These are phyloP conservation scores for Populus nigra DNA, from an alignment of 345 rosid species.

Conservation along the genomic window DNA sequence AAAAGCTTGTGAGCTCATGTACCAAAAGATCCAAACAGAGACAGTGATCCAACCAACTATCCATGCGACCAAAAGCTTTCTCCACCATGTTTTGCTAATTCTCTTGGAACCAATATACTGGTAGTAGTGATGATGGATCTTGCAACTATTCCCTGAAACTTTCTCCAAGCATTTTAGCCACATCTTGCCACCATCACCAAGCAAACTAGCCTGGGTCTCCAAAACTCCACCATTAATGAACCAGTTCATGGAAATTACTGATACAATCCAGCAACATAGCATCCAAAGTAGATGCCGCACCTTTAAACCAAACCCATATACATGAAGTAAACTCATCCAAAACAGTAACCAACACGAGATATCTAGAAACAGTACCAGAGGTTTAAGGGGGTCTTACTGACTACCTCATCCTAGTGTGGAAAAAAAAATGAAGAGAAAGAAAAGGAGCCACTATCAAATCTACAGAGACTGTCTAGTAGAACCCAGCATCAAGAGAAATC, in stretches of 20 bases:
- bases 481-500: slow-evolving; percentile 41
- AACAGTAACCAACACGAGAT: slow-evolving; percentile 32
- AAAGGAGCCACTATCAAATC: slow-evolving; percentile 39
- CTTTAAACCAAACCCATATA: slow-evolving; percentile 74
- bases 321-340: slow-evolving; percentile 82
- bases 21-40: slow-evolving; percentile 56
- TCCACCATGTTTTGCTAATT: slow-evolving; percentile 56
- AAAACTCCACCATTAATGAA: slow-evolving; percentile 54
- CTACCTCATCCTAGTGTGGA: slow-evolving; percentile 31
- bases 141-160: slow-evolving; percentile 37
- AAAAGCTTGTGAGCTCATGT: slow-evolving; percentile 62
- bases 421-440: slow-evolving; percentile 20
- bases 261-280: slow-evolving; percentile 79
- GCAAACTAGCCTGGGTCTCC: slow-evolving; percentile 44
- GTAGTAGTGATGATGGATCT: slow-evolving; percentile 57
- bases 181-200: slow-evolving; percentile 59
- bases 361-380: slow-evolving; percentile 28
- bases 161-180: slow-evolving; percentile 59
- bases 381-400: slow-evolving; percentile 28
- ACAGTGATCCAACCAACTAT: slow-evolving; percentile 45
- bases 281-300: slow-evolving; percentile 77
- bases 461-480: slow-evolving; percentile 38
- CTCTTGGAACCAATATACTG: slow-evolving; percentile 60
- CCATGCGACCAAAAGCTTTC: slow-evolving; percentile 62
- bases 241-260: slow-evolving; percentile 55